Evolutionary conservation across 768 basidiomycete species (phyloP).

Genomic region (Piloderma croceum): DNA sequence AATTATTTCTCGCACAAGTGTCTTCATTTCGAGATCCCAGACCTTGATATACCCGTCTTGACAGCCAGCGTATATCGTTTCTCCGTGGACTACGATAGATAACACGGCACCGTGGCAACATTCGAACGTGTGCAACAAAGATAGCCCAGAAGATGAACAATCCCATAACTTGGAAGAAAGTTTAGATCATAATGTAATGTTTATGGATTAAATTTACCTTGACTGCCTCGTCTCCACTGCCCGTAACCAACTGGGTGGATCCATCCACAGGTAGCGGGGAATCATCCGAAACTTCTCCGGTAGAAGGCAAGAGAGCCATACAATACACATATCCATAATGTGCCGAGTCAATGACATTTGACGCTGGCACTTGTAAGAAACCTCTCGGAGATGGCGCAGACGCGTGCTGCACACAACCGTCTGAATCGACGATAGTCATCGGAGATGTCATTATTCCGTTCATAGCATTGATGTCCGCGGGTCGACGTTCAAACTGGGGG

Average conservation of each 20-base stretch:
- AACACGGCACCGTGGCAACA: constrained; percentile 77
- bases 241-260: constrained; percentile 62
- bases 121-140: constrained; percentile 58
- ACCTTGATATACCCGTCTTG: constrained; percentile 93
- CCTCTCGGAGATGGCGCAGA: constrained; percentile 28
- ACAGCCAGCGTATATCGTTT: constrained; percentile 86
- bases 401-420: constrained; percentile 14
- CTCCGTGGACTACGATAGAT: constrained; percentile 67
- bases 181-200: constrained; percentile 1
- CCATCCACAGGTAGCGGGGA: constrained; percentile 15
- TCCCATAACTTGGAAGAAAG: constrained; percentile 54
- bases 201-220: constrained; percentile 45
- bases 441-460: constrained; percentile 38
- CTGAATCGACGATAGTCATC: constrained; percentile 26
- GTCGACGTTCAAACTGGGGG: constrained; percentile 60
- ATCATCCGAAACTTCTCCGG: constrained; percentile 33
- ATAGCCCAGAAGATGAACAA: constrained; percentile 41
- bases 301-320: constrained; percentile 48
- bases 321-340: constrained; percentile 95
- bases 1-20: constrained; percentile 80
- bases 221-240: constrained; percentile 87
- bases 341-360: constrained; percentile 79
- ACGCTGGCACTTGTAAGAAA: constrained; percentile 51
- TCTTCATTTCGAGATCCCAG: constrained; percentile 85
- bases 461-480: constrained; percentile 64